Percentiles rank a stretch among this genome's conserved stretches.
Evolutionary conservation across 257 asterid species (phyloP).

Genomic region (Solanum rostratum): DNA sequence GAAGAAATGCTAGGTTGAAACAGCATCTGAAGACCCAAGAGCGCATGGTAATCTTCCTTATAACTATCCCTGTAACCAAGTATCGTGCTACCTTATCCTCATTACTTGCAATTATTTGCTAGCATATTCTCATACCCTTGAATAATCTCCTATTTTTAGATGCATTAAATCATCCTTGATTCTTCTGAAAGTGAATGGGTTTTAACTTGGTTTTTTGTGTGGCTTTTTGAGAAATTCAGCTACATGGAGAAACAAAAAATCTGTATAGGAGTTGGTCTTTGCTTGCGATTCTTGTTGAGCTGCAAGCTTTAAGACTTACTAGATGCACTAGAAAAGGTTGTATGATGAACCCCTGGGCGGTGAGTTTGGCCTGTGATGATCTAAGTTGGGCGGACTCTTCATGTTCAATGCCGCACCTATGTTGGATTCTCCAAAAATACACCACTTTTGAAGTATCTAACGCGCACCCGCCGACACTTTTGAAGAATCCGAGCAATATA

Average conservation of each 20-base stretch:
- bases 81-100: neutral
- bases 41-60: slow-evolving; percentile 47
- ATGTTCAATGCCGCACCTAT: no score
- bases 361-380: neutral
- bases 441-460: no score
- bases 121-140: neutral
- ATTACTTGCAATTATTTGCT: neutral
- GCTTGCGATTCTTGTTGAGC: neutral
- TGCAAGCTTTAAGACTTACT: neutral
- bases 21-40: slow-evolving; percentile 51
- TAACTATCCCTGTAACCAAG: neutral
- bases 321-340: neutral
- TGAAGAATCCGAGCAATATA: no score
- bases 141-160: neutral
- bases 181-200: neutral
- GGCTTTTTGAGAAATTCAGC: neutral
- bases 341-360: neutral
- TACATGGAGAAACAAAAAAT: neutral
- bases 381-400: no score
- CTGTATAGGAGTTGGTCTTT: neutral
- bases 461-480: no score
- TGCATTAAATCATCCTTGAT: neutral
- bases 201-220: neutral
- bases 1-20: slow-evolving; percentile 65
- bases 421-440: no score